phyloP scores from a whole-genome alignment of 768 basidiomycete species.

The Termitomyces eurrhizus region DNA sequence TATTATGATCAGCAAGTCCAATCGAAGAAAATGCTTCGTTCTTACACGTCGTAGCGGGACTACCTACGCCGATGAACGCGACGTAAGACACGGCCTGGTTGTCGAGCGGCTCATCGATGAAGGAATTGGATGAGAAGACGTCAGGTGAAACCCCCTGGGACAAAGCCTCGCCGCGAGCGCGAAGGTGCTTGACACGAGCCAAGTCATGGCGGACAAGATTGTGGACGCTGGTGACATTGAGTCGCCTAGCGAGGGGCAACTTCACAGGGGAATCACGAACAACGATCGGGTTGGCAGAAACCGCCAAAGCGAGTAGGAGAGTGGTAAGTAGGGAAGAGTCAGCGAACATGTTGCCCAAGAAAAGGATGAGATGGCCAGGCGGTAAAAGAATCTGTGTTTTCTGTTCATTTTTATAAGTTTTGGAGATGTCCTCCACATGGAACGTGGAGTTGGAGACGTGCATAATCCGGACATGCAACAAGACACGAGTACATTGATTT shows the following conservation, averaged over 20 bases:
- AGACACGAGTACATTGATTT: background rate
- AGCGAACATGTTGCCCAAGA: conserved; percentile 30
- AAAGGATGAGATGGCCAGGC: background rate
- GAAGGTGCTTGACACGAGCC: conserved; percentile 42
- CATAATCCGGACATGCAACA: background rate
- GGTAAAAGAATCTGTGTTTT: background rate
- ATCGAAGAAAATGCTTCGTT: background rate
- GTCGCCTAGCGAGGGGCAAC: conserved; percentile 46
- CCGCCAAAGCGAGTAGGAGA: conserved; percentile 42
- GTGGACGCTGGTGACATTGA: conserved; percentile 46
- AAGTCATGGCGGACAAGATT: conserved; percentile 50
- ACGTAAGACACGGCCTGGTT: conserved; percentile 40
- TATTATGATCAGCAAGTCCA: background rate
- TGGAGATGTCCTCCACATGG: background rate
- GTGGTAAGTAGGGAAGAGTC: conserved; percentile 37
- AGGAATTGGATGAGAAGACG: conserved; percentile 16
- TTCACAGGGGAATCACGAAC: conserved; percentile 38
- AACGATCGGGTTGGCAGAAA: conserved; percentile 41
- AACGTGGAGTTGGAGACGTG: background rate
- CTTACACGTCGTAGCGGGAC: conserved; percentile 49
- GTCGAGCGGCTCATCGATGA: conserved; percentile 36
- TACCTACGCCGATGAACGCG: conserved; percentile 48
- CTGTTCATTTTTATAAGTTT: conserved; percentile 11
- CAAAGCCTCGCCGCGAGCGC: conserved; percentile 32
- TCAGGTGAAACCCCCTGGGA: conserved; percentile 19